phyloP scores from a whole-genome alignment of 2,329 filamentous ascomycete genomes.

The Cladophialophora yegresii region DNA sequence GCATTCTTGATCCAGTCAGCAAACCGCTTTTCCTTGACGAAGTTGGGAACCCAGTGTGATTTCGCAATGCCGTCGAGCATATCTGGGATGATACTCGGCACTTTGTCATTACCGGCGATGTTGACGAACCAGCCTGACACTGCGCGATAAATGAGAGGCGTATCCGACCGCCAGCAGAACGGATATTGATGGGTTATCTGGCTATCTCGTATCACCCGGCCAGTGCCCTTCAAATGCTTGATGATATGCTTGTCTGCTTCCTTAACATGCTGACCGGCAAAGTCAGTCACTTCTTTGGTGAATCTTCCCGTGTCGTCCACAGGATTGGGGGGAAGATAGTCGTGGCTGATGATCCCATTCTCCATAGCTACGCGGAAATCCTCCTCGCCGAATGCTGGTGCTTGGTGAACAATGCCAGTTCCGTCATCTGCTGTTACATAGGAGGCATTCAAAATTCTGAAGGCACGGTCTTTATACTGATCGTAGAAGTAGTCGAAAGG shows the following conservation, averaged over 20 bases:
- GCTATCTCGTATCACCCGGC: conserved; percentile 74
- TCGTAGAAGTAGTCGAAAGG: conserved; percentile 82
- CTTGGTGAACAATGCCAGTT: conserved; percentile 85
- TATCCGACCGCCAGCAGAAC: conserved; percentile 85
- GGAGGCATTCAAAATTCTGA: conserved; percentile 73
- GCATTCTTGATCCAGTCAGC: conserved; percentile 82
- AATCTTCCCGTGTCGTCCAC: conserved; percentile 80
- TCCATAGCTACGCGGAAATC: conserved; percentile 79
- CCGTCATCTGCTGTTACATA: conserved; percentile 85
- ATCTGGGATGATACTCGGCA: conserved; percentile 64
- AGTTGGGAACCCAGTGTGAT: conserved; percentile 81
- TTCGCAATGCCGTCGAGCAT: conserved; percentile 81
- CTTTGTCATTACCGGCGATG: conserved; percentile 59
- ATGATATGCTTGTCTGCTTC: conserved; percentile 85
- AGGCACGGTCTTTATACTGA: conserved; percentile 76
- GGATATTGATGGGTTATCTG: conserved; percentile 83
- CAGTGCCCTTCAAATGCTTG: conserved; percentile 73
- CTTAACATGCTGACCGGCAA: conserved; percentile 81
- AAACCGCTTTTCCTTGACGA: conserved; percentile 85
- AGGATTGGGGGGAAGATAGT: conserved; percentile 75
- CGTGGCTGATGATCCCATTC: conserved; percentile 71
- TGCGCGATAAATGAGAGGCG: conserved; percentile 83
- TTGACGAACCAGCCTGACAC: conserved; percentile 90
- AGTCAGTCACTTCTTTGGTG: conserved; percentile 71
- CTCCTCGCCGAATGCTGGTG: conserved; percentile 85